Percentiles rank a stretch among this genome's conserved stretches.
These are phyloP conservation scores for Pseudogymnoascus sp. DNA, from an alignment of 2,329 filamentous ascomycete species.

Conservation along the genomic window DNA sequence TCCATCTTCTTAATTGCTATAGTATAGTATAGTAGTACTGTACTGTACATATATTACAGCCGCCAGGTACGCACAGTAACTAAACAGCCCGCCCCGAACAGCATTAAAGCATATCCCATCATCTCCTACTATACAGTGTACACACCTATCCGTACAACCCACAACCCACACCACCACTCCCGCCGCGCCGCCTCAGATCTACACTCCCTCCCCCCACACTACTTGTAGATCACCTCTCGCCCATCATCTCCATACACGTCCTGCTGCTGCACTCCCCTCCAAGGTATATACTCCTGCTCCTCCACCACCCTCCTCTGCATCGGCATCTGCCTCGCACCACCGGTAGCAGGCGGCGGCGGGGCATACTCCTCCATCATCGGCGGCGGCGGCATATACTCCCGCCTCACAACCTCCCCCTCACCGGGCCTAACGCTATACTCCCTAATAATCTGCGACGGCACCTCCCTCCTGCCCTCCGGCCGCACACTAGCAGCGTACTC, in stretches of 20 bases:
- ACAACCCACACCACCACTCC: too few species aligned
- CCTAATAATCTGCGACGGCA: conserved; percentile 21
- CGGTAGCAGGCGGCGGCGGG: neutral
- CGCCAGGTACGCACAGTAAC: too few species aligned
- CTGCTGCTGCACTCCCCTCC: neutral
- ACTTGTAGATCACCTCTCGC: neutral
- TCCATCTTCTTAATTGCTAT: neutral
- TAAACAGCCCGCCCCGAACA: too few species aligned
- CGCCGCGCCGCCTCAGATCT: too few species aligned
- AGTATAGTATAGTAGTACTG: neutral
- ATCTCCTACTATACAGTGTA: neutral
- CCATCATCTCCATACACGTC: neutral
- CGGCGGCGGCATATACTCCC: conserved; percentile 18
- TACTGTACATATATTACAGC: neutral
- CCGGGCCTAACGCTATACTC: conserved; percentile 26
- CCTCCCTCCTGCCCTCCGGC: conserved; percentile 24
- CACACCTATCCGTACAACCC: neutral
- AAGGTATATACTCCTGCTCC: conserved; percentile 6
- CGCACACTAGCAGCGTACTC: conserved; percentile 34
- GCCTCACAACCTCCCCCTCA: conserved; percentile 18
- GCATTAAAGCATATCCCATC: too few species aligned
- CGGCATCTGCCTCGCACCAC: neutral
- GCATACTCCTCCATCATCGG: neutral
- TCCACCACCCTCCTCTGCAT: neutral
- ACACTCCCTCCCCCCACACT: neutral